Evolutionary conservation across 2,329 filamentous ascomycete genomes (phyloP), one percentile per base, ranked within the genome.

Genomic region (Pseudogymnoascus verrucosus): DNA sequence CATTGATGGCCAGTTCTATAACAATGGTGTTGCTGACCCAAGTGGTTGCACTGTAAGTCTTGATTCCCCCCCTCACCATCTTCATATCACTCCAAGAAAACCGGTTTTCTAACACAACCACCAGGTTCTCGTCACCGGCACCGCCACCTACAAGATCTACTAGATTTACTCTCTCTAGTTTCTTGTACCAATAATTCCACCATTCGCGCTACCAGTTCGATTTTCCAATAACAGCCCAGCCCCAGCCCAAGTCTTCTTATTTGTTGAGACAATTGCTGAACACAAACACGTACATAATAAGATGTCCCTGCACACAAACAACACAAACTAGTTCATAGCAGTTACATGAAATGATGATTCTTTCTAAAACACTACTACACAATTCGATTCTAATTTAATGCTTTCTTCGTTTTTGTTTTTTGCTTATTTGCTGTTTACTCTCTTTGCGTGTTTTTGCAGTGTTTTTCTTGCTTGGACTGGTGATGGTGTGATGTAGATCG

Each of bases 31-130:
- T 57, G 69, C 59, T 26, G 69, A 69, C 8, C 31, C 68, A 23
- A 70, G 68, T 34, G 73, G 73, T 14, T 74, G 73, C 70, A 74
- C 72, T 57, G 73, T 74, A 72, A 73, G 72, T 73, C 63, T 21
- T 60, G 7, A 19, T 19, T 19, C 19, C 19, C 23, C 23, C 54
- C 42, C 62, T 16, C 47, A 12, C 36, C 23, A 34, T 42, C n/a
- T 12, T 36, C 6, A 11, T n/a, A 59, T 60, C 16, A 60, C 12
- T 2, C 19, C 28, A 19, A 2, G 8, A 5, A 37, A 39, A 37
- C n/a, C 19, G 19, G 37, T 0, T 1, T 10, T 2, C 54, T 60
- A 37, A 60, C 54, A 36, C 42, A 36, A 0, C n/a, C 14, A 6
- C 34, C 28, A 60, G 54, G 54, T 60, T 14, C 54, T 60, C 54